phyloP scores from a whole-genome alignment of 129 eudicot species.

The Saposhnikovia divaricata region DNA sequence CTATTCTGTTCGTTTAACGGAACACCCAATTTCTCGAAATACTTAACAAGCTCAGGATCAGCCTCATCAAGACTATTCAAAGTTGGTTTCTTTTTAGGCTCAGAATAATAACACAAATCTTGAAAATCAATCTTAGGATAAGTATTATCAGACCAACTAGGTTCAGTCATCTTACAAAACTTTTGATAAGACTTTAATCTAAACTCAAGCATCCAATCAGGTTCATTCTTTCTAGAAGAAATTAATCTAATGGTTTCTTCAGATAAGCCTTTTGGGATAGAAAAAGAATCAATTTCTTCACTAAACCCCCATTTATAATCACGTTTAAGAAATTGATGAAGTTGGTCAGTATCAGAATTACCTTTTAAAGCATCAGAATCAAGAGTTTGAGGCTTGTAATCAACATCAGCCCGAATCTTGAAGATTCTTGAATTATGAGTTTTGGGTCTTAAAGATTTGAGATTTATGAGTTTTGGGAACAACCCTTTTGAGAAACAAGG shows the following conservation, averaged over 20 bases:
- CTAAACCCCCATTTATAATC: constrained; percentile 88
- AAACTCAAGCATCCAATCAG: constrained; percentile 99
- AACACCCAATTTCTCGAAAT: constrained; percentile 72
- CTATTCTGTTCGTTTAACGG: constrained; percentile 66
- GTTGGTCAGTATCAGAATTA: constrained; percentile 58
- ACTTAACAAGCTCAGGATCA: constrained; percentile 85
- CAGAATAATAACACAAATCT: constrained; percentile 76
- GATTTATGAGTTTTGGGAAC: constrained; percentile 17
- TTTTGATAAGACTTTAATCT: constrained; percentile 67
- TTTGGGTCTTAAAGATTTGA: constrained; percentile 19
- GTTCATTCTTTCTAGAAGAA: constrained; percentile 70
- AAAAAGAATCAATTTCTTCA: constrained; percentile 83
- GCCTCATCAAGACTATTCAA: constrained; percentile 87
- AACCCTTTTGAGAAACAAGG: constrained; percentile 37
- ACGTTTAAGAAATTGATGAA: constrained; percentile 72
- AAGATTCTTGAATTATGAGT: constrained; percentile 32
- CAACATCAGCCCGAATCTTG: constrained; percentile 57
- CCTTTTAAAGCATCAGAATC: constrained; percentile 39
- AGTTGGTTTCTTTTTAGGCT: constrained; percentile 86
- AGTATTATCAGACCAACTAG: constrained; percentile 85
- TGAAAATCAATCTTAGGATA: constrained; percentile 72
- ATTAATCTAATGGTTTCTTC: constrained; percentile 77
- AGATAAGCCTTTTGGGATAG: constrained; percentile 78
- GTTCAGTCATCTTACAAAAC: constrained; percentile 64
- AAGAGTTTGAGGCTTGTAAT: constrained; percentile 40